Evolutionary conservation across 2,329 filamentous ascomycete species (phyloP).

Genomic region (Aciculosporium take): DNA sequence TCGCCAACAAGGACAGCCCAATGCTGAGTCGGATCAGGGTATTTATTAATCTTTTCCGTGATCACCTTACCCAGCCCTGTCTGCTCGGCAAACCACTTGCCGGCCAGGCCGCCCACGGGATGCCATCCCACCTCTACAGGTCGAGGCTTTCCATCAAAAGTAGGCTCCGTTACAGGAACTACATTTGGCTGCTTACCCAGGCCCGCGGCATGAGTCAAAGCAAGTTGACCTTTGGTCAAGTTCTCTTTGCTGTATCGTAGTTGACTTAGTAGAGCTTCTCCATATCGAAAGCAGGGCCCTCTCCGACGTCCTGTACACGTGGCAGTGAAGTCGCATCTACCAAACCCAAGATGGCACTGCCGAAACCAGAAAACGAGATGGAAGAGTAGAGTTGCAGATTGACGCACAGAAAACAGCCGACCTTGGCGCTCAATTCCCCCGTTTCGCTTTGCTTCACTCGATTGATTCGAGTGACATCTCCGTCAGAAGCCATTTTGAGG

Average conservation of each 20-base stretch:
- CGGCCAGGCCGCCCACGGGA: slow-evolving; percentile 39
- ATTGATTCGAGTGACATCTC: not conserved
- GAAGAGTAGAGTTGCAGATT: slow-evolving; percentile 7
- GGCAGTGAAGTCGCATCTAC: not conserved
- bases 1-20: slow-evolving; percentile 44
- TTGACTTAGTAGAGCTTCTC: slow-evolving; percentile 3
- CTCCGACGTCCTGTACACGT: not conserved
- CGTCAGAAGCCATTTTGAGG: not conserved
- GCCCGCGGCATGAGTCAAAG: slow-evolving; percentile 21
- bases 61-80: slow-evolving; percentile 42
- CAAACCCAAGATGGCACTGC: not conserved
- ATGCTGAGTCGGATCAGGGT: slow-evolving; percentile 45
- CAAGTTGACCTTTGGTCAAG: slow-evolving; percentile 20
- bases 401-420: slow-evolving; percentile 20
- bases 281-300: not conserved
- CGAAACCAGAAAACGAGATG: not conserved
- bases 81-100: slow-evolving; percentile 44
- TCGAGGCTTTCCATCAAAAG: slow-evolving; percentile 16
- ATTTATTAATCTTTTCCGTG: slow-evolving; percentile 37
- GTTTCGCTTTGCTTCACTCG: not conserved
- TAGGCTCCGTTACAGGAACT: slow-evolving; percentile 15
- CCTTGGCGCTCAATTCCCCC: slow-evolving; percentile 19
- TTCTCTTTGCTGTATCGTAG: slow-evolving; percentile 15
- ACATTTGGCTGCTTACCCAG: slow-evolving; percentile 19
- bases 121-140: slow-evolving; percentile 43